Conservation (phyloP, 1,284 basidiomycete genomes). For the Boletus albobrunnescens region DNA sequence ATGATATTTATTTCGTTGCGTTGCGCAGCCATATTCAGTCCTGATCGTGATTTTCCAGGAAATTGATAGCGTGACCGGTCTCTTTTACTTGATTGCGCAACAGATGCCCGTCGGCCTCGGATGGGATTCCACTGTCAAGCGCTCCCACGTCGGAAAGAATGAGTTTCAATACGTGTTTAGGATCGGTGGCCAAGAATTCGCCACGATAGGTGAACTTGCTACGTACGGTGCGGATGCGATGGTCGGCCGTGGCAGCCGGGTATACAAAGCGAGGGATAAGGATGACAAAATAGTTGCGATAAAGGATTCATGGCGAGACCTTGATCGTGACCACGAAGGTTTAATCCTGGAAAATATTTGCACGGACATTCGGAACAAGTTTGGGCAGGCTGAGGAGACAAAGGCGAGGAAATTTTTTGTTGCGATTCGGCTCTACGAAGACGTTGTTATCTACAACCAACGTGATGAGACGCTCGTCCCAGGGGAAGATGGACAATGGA, state of each 20-base stretch:
- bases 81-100: slow-evolving; percentile 2
- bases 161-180: slow-evolving; percentile 9
- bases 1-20: background rate
- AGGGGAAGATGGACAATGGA: background rate
- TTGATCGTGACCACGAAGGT: background rate
- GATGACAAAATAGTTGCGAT: background rate
- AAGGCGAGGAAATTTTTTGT: slow-evolving; percentile 4
- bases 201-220: background rate
- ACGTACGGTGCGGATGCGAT: slow-evolving; percentile 7
- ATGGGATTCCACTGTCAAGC: slow-evolving; percentile 6
- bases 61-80: background rate
- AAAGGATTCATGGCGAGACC: slow-evolving; percentile 10
- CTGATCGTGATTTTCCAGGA: slow-evolving; percentile 1
- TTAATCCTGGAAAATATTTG: background rate
- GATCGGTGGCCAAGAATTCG: background rate
- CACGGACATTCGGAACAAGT: background rate
- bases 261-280: slow-evolving; percentile 2
- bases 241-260: slow-evolving; percentile 8
- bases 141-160: background rate
- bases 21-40: background rate
- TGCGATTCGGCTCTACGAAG: background rate
- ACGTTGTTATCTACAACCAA: background rate
- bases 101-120: background rate
- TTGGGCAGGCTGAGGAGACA: background rate
- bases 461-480: background rate